phyloP scores from a whole-genome alignment of 768 basidiomycete species.

The Serpula lacrymans region DNA sequence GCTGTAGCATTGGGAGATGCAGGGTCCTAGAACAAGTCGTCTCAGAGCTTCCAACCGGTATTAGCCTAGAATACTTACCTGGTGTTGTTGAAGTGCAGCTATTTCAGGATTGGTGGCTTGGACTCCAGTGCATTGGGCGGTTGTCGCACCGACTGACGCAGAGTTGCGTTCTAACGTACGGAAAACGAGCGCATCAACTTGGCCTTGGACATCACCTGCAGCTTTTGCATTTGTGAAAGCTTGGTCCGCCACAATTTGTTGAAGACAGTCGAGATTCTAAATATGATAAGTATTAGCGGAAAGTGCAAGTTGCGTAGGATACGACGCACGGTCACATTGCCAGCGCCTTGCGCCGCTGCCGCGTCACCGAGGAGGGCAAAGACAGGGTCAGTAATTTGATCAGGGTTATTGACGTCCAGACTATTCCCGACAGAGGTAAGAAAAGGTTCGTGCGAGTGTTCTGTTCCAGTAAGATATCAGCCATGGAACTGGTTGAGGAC shows the following conservation, averaged over 20 bases:
- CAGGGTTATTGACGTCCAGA: conserved; percentile 55
- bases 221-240: conserved; percentile 75
- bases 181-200: conserved; percentile 57
- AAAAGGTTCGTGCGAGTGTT: conserved; percentile 64
- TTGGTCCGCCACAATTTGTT: conserved; percentile 63
- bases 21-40: conserved; percentile 58
- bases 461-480: conserved; percentile 27
- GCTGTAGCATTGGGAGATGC: conserved; percentile 55
- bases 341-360: conserved; percentile 53
- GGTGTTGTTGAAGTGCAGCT: conserved; percentile 61
- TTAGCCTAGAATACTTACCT: conserved; percentile 31
- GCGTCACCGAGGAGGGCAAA: conserved; percentile 64
- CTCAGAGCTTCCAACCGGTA: too few species aligned
- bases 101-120: conserved; percentile 62
- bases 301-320: neutral
- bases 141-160: conserved; percentile 44
- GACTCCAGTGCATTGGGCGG: conserved; percentile 49
- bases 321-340: conserved; percentile 46
- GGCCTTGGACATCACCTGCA: conserved; percentile 50
- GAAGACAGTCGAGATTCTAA: conserved; percentile 58
- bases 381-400: conserved; percentile 55
- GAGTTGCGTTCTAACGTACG: conserved; percentile 68
- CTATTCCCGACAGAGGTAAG: conserved; percentile 47
- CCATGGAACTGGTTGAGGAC: conserved; percentile 6
- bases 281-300: neutral